These are phyloP conservation scores for Parasarocladium wereldwijsianum DNA, from an alignment of 2,329 filamentous ascomycete genomes.

Conservation along the genomic window DNA sequence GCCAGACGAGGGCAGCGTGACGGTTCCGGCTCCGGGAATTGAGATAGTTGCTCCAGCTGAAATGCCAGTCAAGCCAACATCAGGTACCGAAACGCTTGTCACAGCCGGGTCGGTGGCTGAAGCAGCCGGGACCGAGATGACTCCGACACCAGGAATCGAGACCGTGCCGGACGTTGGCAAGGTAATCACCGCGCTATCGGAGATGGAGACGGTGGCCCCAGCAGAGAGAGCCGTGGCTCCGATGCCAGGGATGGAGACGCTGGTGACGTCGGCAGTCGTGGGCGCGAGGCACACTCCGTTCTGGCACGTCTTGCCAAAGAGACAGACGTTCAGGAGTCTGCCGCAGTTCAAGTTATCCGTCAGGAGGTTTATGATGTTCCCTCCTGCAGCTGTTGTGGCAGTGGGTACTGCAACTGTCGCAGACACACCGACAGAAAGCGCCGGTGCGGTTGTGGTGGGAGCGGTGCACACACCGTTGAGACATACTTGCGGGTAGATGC, in stretches of 20 bases:
- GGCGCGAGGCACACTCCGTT: not conserved
- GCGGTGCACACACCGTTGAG: not conserved
- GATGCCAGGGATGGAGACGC: not conserved
- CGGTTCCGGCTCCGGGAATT: not conserved
- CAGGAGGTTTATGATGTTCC: conserved; percentile 2
- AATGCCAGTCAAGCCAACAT: not conserved
- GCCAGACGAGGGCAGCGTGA: not conserved
- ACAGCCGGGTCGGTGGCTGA: too few relatives aligned
- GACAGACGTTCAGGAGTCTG: conserved; percentile 2
- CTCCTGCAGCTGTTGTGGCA: conserved; percentile 1
- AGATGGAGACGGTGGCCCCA: not conserved
- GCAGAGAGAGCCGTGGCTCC: not conserved
- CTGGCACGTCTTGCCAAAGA: conserved; percentile 1
- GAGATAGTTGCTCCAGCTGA: not conserved
- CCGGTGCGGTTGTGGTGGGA: not conserved
- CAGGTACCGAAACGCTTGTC: not conserved
- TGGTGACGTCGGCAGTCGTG: not conserved
- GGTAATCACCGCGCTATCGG: not conserved
- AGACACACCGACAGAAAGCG: not conserved
- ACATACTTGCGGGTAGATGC: conserved; percentile 3
- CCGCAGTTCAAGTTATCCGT: conserved; percentile 2
- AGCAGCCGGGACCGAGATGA: conserved; percentile 1
- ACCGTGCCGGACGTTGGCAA: not conserved
- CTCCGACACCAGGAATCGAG: conserved; percentile 1
- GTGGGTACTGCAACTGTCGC: too few relatives aligned